Evolutionary conservation across 2,329 filamentous ascomycete genomes (phyloP).

Genomic region (Juglanconis juglandina): DNA sequence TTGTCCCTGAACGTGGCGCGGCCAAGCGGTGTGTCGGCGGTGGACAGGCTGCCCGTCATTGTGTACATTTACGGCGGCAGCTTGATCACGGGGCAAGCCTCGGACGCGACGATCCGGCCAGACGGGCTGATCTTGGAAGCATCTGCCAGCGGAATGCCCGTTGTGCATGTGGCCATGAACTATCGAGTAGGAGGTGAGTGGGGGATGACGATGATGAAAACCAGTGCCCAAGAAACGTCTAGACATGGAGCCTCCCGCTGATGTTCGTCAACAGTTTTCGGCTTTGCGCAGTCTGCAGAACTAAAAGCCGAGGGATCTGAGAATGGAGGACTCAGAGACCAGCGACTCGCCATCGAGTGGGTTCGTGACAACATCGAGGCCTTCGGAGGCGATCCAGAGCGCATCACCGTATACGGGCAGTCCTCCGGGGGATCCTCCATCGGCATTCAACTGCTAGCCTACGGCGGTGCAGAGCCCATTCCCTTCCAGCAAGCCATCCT

Average conservation of each 20-base stretch:
- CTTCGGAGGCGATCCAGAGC: constrained; percentile 31
- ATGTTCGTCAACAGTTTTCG: constrained; percentile 22
- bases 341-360: constrained; percentile 43
- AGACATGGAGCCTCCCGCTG: neutral
- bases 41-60: constrained; percentile 27
- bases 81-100: constrained; percentile 20
- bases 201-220: neutral
- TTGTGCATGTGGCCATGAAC: constrained; percentile 19
- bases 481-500: constrained; percentile 46
- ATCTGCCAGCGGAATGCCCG: constrained; percentile 29
- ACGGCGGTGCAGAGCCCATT: constrained; percentile 38
- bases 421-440: constrained; percentile 12
- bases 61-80: constrained; percentile 25
- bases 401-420: constrained; percentile 19
- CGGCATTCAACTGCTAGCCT: constrained; percentile 47
- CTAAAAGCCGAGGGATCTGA: constrained; percentile 29
- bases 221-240: neutral
- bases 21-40: neutral
- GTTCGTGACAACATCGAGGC: constrained; percentile 36
- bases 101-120: constrained; percentile 29
- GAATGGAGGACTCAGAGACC: constrained; percentile 46
- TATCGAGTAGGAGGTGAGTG: constrained; percentile 27
- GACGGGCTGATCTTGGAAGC: constrained; percentile 38
- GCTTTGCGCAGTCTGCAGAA: constrained; percentile 28
- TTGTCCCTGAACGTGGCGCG: constrained; percentile 13